phyloP scores from a whole-genome alignment of 2,329 filamentous ascomycete genomes.

The Leptosphaerulina australis region DNA sequence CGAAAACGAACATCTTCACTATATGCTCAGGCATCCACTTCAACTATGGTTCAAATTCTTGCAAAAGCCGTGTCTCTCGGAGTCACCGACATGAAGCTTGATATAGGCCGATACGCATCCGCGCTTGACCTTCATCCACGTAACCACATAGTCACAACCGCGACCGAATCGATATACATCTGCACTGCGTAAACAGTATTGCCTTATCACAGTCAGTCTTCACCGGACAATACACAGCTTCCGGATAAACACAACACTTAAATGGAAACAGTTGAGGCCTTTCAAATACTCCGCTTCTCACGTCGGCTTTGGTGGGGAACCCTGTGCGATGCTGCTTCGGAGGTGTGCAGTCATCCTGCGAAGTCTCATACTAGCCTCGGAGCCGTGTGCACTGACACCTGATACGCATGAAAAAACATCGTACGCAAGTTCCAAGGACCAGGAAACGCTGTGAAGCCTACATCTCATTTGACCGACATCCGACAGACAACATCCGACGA shows the following conservation, averaged over 20 bases:
- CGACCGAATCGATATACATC: not conserved
- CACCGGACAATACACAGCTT: not conserved
- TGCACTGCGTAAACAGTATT: not conserved
- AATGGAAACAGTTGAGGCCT: no score
- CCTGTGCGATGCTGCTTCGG: conserved; percentile 1
- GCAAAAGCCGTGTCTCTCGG: not conserved
- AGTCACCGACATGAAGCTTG: not conserved
- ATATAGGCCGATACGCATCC: not conserved
- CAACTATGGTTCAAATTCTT: not conserved
- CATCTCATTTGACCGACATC: not conserved
- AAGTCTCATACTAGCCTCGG: not conserved
- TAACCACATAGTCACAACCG: not conserved
- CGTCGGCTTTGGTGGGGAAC: conserved; percentile 3
- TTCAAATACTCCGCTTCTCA: no score
- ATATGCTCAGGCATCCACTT: not conserved
- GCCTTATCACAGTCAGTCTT: not conserved
- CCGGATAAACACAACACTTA: no score
- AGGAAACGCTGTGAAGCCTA: not conserved
- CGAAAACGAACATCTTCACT: not conserved
- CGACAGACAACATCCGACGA: no score
- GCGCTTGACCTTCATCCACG: no score
- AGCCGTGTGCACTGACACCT: not conserved
- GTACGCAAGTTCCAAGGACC: not conserved
- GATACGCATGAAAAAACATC: not conserved
- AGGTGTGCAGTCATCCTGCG: not conserved